Evolutionary conservation across 805 yeast species (phyloP).

Genomic region (Starmerella roubikii): DNA sequence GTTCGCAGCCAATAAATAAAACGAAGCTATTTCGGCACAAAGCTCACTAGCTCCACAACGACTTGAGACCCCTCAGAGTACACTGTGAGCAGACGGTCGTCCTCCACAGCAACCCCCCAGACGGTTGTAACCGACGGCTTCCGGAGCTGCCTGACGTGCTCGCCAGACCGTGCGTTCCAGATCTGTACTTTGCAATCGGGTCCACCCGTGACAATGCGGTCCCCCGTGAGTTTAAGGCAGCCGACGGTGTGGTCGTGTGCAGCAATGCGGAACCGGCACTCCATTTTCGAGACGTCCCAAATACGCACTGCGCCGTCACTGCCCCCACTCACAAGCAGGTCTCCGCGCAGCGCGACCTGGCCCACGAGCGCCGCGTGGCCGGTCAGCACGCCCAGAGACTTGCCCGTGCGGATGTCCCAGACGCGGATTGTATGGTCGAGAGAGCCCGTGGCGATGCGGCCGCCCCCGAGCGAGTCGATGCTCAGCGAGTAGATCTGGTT

Average conservation of each 20-base stretch:
- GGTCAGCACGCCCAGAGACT: slow-evolving; percentile 54
- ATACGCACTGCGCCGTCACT: slow-evolving; percentile 69
- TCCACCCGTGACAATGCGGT: slow-evolving; percentile 32
- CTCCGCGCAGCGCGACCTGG: slow-evolving; percentile 56
- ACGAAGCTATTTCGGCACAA: slow-evolving; percentile 17
- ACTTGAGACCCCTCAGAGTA: slow-evolving; percentile 17
- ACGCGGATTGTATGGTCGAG: slow-evolving; percentile 88
- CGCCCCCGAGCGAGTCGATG: slow-evolving; percentile 61
- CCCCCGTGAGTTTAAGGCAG: slow-evolving; percentile 29
- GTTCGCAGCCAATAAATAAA: too few relatives aligned
- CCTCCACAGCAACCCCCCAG: slow-evolving; percentile 31
- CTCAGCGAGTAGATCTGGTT: slow-evolving; percentile 86
- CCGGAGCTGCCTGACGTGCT: slow-evolving; percentile 28
- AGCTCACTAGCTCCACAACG: slow-evolving; percentile 29
- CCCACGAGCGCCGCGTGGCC: slow-evolving; percentile 95
- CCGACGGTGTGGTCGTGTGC: slow-evolving; percentile 35
- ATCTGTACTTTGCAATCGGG: slow-evolving; percentile 32
- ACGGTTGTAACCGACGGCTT: slow-evolving; percentile 25
- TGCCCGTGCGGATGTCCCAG: slow-evolving; percentile 87
- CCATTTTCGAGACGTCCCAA: slow-evolving; percentile 68
- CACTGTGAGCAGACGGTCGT: slow-evolving; percentile 30
- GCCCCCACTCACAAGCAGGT: slow-evolving; percentile 72
- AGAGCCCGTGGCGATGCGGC: slow-evolving; percentile 77
- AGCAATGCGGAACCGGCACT: slow-evolving; percentile 52
- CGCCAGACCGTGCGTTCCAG: slow-evolving; percentile 31